Conservation (phyloP, 495 filamentous ascomycete species). For the Aspergillus homomorphus region DNA sequence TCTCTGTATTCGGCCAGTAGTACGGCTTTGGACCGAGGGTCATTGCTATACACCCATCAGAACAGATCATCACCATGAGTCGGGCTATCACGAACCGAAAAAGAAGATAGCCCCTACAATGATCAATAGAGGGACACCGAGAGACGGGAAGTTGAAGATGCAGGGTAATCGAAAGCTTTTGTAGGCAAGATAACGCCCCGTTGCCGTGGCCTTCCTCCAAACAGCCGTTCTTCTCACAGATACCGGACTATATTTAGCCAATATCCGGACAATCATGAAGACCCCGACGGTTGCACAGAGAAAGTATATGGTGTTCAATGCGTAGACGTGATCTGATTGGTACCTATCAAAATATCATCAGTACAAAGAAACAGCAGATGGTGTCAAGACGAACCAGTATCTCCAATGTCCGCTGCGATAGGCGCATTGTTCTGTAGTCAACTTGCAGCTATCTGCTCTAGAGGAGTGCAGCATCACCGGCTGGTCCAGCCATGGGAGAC, state of each 20-base stretch:
- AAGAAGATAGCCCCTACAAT: slow-evolving; percentile 45
- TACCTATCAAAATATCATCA: slow-evolving; percentile 35
- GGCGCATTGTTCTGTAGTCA: slow-evolving; percentile 46
- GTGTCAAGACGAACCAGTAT: slow-evolving; percentile 36
- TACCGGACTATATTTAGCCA: slow-evolving; percentile 21
- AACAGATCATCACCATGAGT: background rate
- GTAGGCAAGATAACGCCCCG: slow-evolving; percentile 40
- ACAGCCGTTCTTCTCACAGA: slow-evolving; percentile 15
- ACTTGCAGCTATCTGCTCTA: slow-evolving; percentile 41
- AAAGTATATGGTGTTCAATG: slow-evolving; percentile 48
- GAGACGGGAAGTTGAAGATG: slow-evolving; percentile 37
- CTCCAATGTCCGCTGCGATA: slow-evolving; percentile 46
- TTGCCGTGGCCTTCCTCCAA: slow-evolving; percentile 26
- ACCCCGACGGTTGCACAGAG: slow-evolving; percentile 44
- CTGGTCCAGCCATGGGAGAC: slow-evolving; percentile 42
- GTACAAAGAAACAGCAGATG: background rate
- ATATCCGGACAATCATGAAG: slow-evolving; percentile 40
- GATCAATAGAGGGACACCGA: slow-evolving; percentile 42
- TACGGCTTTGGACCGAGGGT: slow-evolving; percentile 51
- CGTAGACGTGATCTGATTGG: slow-evolving; percentile 51
- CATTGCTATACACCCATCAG: slow-evolving; percentile 34
- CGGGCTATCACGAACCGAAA: slow-evolving; percentile 30
- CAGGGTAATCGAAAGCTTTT: slow-evolving; percentile 33
- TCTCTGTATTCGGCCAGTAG: slow-evolving; percentile 52
- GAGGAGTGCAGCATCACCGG: slow-evolving; percentile 49